Evolutionary conservation across 352 stramenopile species (phyloP), one percentile per base, ranked within the genome.

Genomic region (Pythium grandisporangium): DNA sequence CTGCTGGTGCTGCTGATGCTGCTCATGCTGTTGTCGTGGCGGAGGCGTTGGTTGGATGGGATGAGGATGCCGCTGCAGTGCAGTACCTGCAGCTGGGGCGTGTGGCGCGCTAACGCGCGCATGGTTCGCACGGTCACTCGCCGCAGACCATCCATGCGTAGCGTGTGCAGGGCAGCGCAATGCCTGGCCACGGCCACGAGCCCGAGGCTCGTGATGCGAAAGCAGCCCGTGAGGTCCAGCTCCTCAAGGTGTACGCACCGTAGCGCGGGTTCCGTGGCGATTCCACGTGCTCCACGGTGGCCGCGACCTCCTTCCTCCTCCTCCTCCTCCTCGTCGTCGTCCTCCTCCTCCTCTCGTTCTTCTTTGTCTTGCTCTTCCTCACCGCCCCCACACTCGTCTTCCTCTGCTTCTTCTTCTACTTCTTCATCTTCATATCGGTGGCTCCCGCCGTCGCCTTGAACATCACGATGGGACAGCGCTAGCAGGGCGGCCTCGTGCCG

Each of bases 221-320:
- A 81, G 41, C 78, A 91, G 17, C 75, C 78, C 6, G 68, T 57
- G 30, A 91, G 52, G 12, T 91, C 71, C 11, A 91, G 46, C 12
- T 27, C 61, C 30, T 24, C 39, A n/a, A 89, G 42, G 14, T 58
- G 33, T 6, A 46, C 56, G 57, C 75, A 89, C 0, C 75, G 52
- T 3, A 42, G 23, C 2, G 37, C 39, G 20, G n/a, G 37, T 7
- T 12, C 26, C 43, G n/a, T 66, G n/a, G n/a, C n/a, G n/a, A n/a
- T n/a, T n/a, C n/a, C n/a, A n/a, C 57, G 21, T 57, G 36, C 6
- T 44, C 53, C 12, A 60, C 30, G 47, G 53, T 64, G 12, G 63
- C 59, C 2, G 58, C 58, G 3, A 51, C 25, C 30, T 64, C 37
- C 16, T 59, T 48, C 42, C 41, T 58, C 17, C 10, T n/a, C n/a